Percentiles rank a stretch among this genome's conserved stretches.
Evolutionary conservation across 2,329 filamentous ascomycete species (phyloP).

Genomic region (Dothiorella sarmentorum): DNA sequence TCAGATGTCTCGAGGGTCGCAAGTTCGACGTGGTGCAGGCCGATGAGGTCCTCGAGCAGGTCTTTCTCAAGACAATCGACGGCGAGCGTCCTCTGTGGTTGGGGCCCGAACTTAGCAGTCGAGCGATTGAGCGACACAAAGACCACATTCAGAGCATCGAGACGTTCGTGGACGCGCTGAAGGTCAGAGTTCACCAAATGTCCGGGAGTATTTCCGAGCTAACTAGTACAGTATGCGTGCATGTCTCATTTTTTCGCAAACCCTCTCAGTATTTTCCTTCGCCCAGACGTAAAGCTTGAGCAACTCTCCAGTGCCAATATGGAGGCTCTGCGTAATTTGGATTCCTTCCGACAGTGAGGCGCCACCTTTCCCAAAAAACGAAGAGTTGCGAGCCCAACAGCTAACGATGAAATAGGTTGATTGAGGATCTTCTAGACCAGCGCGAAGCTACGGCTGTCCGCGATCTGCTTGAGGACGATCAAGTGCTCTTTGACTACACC

Average conservation of each 20-base stretch:
- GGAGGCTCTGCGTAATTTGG: slow-evolving; percentile 64
- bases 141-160: slow-evolving; percentile 76
- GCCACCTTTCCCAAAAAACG: too few species aligned
- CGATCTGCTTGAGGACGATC: slow-evolving; percentile 59
- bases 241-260: slow-evolving; percentile 87
- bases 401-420: slow-evolving; percentile 25
- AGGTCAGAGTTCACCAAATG: slow-evolving; percentile 46
- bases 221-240: slow-evolving; percentile 64
- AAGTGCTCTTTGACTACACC: slow-evolving; percentile 50
- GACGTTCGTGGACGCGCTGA: slow-evolving; percentile 66
- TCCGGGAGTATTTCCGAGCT: slow-evolving; percentile 6
- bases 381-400: background rate
- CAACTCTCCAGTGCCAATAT: slow-evolving; percentile 59
- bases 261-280: slow-evolving; percentile 63
- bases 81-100: slow-evolving; percentile 58
- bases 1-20: slow-evolving; percentile 63
- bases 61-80: slow-evolving; percentile 65
- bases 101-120: slow-evolving; percentile 60
- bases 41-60: slow-evolving; percentile 65
- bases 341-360: slow-evolving; percentile 59
- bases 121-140: slow-evolving; percentile 67
- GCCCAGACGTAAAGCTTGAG: slow-evolving; percentile 31
- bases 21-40: slow-evolving; percentile 77
- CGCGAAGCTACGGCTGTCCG: slow-evolving; percentile 43
- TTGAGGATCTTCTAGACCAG: slow-evolving; percentile 41